A percentile compares a stretch with the other conserved stretches of the same genome.
Evolutionary conservation across 495 filamentous ascomycete genomes (phyloP).

Genomic region (Cenococcum geophilum): DNA sequence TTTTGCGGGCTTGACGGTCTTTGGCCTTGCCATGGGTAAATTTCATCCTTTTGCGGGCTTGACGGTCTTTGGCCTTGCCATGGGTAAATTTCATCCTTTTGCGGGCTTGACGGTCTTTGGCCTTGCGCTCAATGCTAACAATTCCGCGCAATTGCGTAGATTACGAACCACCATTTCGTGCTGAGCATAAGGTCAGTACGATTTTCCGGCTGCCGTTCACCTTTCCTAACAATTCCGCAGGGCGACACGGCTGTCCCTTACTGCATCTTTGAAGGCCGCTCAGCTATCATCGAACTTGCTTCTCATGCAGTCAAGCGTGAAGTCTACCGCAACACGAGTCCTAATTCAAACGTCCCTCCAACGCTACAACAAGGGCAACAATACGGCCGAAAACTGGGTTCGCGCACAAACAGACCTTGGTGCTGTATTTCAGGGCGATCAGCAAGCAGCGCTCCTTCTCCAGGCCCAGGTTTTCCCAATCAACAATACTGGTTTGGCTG

Average conservation of each 20-base stretch:
- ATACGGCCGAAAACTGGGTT: conserved; percentile 52
- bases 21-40: conserved; percentile 39
- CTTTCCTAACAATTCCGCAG: conserved; percentile 28
- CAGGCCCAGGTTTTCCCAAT: conserved; percentile 63
- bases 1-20: not conserved
- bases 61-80: conserved; percentile 57
- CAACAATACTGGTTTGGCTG: conserved; percentile 41
- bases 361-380: conserved; percentile 53
- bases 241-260: conserved; percentile 58
- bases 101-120: conserved; percentile 1
- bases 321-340: conserved; percentile 60
- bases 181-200: conserved; percentile 51
- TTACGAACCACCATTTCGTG: conserved; percentile 71
- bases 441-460: conserved; percentile 50
- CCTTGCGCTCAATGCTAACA: conserved; percentile 17
- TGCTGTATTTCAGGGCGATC: conserved; percentile 50
- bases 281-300: conserved; percentile 70
- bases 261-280: conserved; percentile 77
- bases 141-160: conserved; percentile 43
- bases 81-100: conserved; percentile 35
- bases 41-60: too few species aligned
- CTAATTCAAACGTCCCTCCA: conserved; percentile 57
- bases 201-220: not conserved
- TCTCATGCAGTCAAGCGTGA: conserved; percentile 63
- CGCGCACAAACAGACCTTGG: conserved; percentile 51